Conservation (phyloP, 805 yeast species). For the Saturnispora galanensis region DNA sequence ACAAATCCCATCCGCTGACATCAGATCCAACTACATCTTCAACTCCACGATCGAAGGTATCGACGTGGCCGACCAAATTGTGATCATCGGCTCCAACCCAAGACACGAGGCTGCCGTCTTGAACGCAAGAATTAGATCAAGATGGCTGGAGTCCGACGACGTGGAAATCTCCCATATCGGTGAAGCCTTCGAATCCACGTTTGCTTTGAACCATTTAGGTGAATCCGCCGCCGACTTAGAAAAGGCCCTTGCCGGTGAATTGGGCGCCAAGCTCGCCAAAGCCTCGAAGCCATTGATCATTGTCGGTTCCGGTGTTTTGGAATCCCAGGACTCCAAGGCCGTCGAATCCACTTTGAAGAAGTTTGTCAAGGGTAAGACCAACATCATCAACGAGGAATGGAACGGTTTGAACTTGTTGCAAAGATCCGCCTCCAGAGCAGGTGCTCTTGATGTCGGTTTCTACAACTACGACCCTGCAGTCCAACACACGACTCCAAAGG, state of each 20-base stretch:
- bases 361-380: conserved; percentile 45
- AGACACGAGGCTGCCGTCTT: conserved; percentile 85
- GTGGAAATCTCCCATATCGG: conserved; percentile 69
- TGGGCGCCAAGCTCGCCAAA: conserved; percentile 54
- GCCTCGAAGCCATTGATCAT: conserved; percentile 73
- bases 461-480: conserved; percentile 39
- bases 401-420: conserved; percentile 74
- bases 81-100: conserved; percentile 79
- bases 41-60: conserved; percentile 72
- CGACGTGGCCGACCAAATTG: conserved; percentile 73
- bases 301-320: conserved; percentile 72
- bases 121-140: conserved; percentile 73
- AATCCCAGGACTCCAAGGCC: conserved; percentile 53
- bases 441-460: conserved; percentile 80
- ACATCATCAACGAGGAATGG: conserved; percentile 66
- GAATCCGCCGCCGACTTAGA: conserved; percentile 44
- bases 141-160: conserved; percentile 54
- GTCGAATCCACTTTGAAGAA: conserved; percentile 50
- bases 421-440: conserved; percentile 80
- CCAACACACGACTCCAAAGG: conserved; percentile 48
- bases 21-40: conserved; percentile 72
- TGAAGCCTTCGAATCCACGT: conserved; percentile 68
- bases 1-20: conserved; percentile 54
- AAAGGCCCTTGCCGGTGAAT: conserved; percentile 53
- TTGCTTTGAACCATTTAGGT: conserved; percentile 56